Base-by-base conservation (phyloP, 257 asterid species). In the Henckelia pumila region DNA sequence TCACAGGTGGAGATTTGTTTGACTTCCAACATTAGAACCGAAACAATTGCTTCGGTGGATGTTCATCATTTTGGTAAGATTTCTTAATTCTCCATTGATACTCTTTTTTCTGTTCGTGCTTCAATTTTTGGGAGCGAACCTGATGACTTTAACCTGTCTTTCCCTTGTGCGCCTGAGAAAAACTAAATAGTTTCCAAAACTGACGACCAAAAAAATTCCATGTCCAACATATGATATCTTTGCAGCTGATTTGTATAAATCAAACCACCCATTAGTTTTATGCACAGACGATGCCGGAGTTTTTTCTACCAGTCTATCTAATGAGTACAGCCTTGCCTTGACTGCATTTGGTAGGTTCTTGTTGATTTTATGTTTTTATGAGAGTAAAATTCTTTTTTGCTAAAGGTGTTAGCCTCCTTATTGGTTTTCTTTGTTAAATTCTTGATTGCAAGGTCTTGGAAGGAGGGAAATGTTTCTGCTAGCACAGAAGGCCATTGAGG, bases 1-100 rank as follows among this genome's bases (percentile, higher is more conserved):
- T 63, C 71, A 62, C 87, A 93, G 99, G 99, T 93, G 78, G 99
- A 93, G 75, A 86, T 93, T 75, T 93, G 99, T 78, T 82, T 90
- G 86, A 93, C 99, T 30, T 93, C 99, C 73, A 93, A 90, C 76
- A 85, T 93, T 72, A 86, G 52, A 71, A 93, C 95, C 5, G 94
- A 86, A 75, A 82, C 97, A 30, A 81, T 93, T 29, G 77, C 97
- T 74, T 93, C 99, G 2, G 47, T 88, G 59, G 97, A 88, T 79
- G 80, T 84, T 78, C 99, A 93, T 75, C 99, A 93, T 83, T 93
- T 93, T 63, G 99, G 99, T 93, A 74, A 65, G 88, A 61, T 72
- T 28, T 69, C 72, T 21, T 24, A 66, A 61, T 65, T 55, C 47
- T 66, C 19, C 40, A 66, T 67, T 4, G 16, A 35, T 52, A 21